phyloP scores from a whole-genome alignment of 163 green algal genomes.

The Scenedesmus sp. region DNA sequence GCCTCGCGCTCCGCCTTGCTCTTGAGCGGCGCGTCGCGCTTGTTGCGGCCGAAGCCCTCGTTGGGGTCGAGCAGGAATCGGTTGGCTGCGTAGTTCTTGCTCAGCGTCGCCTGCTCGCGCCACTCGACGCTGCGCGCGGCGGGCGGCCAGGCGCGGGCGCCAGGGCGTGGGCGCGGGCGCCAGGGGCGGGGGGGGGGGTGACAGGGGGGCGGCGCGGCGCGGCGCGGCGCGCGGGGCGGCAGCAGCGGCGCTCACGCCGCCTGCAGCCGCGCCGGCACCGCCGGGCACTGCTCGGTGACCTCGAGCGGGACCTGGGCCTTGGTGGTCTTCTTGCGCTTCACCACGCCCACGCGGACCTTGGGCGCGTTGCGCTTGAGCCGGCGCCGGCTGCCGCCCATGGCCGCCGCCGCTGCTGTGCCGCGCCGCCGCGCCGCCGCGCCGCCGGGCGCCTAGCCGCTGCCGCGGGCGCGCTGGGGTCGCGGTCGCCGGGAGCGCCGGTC shows the following conservation, averaged over 20 bases:
- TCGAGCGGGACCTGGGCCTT: constrained; percentile 55
- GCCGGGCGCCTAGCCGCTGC: neutral
- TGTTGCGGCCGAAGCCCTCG: constrained; percentile 61
- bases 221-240: neutral
- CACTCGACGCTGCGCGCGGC: constrained; percentile 54
- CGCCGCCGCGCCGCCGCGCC: neutral
- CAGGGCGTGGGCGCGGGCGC: neutral
- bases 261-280: constrained; percentile 41
- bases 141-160: neutral
- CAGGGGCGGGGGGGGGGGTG: neutral
- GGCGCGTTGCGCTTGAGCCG: constrained; percentile 48
- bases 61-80: constrained; percentile 65
- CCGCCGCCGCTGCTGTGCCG: neutral
- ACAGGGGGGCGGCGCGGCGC: neutral
- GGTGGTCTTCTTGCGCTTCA: constrained; percentile 53
- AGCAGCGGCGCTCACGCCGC: constrained; percentile 31
- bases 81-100: constrained; percentile 64
- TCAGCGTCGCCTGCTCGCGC: constrained; percentile 56
- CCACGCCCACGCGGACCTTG: constrained; percentile 47
- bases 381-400: constrained; percentile 52
- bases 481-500: constrained; percentile 50
- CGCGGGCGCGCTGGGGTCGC: constrained; percentile 51
- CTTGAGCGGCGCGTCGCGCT: constrained; percentile 46
- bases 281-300: constrained; percentile 30
- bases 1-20: constrained; percentile 50